Evolutionary conservation across 2,329 filamentous ascomycete genomes (phyloP).

Genomic region (Emergomyces orientalis): DNA sequence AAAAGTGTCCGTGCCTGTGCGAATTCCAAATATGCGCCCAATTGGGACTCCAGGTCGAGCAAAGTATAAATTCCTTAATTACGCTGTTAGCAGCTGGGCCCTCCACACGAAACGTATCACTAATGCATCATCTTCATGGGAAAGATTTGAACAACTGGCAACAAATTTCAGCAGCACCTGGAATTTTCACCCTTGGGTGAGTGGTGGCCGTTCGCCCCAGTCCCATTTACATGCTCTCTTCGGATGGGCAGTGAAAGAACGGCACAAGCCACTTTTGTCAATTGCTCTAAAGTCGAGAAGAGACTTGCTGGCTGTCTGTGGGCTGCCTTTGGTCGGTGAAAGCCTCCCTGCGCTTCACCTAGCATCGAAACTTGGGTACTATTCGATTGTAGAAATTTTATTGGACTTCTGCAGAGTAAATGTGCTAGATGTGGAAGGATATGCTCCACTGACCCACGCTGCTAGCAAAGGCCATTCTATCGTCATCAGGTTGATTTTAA

Average conservation of each 20-base stretch:
- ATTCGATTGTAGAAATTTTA: background rate
- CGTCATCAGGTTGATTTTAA: background rate
- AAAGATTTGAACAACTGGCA: background rate
- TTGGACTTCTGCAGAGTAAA: background rate
- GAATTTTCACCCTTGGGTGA: slow-evolving; percentile 4
- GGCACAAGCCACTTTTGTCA: background rate
- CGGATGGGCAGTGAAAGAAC: slow-evolving; percentile 2
- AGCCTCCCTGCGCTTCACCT: background rate
- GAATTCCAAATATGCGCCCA: background rate
- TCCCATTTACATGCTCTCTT: background rate
- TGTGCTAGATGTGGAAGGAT: background rate
- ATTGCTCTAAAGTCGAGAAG: background rate
- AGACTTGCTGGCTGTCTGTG: background rate
- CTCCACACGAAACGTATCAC: background rate
- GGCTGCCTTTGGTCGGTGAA: background rate
- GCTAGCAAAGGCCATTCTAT: background rate
- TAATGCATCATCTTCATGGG: background rate
- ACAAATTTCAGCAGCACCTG: background rate
- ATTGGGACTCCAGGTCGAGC: background rate
- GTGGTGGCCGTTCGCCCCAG: background rate
- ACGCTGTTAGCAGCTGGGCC: background rate
- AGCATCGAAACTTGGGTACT: background rate
- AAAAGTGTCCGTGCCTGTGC: background rate
- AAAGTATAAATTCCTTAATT: background rate
- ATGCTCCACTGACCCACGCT: background rate